phyloP scores from a whole-genome alignment of 1,284 basidiomycete species.

The Pseudozyma hubeiensis region DNA sequence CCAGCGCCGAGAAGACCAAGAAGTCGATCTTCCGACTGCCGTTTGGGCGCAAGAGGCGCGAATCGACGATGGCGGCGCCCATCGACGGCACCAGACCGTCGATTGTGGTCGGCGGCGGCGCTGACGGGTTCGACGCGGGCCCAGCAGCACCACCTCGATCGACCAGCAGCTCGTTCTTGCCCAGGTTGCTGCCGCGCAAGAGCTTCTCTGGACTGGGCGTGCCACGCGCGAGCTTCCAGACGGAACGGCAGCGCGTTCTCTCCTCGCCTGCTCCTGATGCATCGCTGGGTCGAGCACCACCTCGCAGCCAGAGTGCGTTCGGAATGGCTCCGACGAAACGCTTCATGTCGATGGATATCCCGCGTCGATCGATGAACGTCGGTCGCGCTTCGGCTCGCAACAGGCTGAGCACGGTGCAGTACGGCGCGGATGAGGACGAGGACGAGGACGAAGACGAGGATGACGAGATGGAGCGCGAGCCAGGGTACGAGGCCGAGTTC shows the following conservation, averaged over 20 bases:
- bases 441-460: constrained; percentile 30
- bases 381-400: constrained; percentile 10
- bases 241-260: constrained; percentile 42
- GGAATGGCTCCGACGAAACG: constrained; percentile 45
- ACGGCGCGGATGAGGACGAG: constrained; percentile 28
- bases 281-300: constrained; percentile 10
- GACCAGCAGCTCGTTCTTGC: constrained; percentile 16
- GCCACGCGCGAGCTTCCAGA: constrained; percentile 31
- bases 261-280: constrained; percentile 32
- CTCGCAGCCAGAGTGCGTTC: constrained; percentile 54
- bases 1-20: constrained; percentile 17
- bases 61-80: constrained; percentile 27
- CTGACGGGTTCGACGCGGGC: not conserved
- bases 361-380: constrained; percentile 37
- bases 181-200: constrained; percentile 31
- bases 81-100: constrained; percentile 10
- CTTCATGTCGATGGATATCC: constrained; percentile 44
- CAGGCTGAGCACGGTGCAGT: constrained; percentile 21
- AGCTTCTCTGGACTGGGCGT: constrained; percentile 36
- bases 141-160: not conserved
- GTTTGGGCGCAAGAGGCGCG: constrained; percentile 51
- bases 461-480: constrained; percentile 47
- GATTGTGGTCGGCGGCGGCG: constrained; percentile 16
- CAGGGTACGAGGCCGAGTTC: constrained; percentile 46
- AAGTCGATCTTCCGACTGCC: constrained; percentile 30